These are phyloP conservation scores for Avena atlantica DNA, from an alignment of 176 grass and related monocot genomes.

Conservation along the genomic window DNA sequence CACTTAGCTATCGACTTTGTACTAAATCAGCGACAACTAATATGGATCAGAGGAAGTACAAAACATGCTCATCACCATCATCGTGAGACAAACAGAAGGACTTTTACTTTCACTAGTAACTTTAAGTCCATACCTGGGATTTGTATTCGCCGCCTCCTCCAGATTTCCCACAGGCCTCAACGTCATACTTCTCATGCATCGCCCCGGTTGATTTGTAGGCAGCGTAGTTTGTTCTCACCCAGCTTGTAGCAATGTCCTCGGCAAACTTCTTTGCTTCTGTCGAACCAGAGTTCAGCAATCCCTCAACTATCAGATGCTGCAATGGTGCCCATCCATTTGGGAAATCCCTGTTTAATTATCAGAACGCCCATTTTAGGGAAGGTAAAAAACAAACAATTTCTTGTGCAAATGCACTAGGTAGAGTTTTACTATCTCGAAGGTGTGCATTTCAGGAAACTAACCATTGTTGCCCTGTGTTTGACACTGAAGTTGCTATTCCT, in stretches of 20 bases:
- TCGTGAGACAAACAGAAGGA: background rate
- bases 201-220: conserved; percentile 66
- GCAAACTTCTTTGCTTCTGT: conserved; percentile 65
- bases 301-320: conserved; percentile 87
- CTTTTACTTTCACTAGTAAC: background rate
- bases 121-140: conserved; percentile 68
- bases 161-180: conserved; percentile 66
- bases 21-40: no score
- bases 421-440: conserved; percentile 18
- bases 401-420: background rate
- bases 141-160: conserved; percentile 88
- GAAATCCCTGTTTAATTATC: conserved; percentile 70
- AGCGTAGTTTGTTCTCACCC: conserved; percentile 87
- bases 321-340: conserved; percentile 94
- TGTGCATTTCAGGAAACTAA: conserved; percentile 42
- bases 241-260: conserved; percentile 78
- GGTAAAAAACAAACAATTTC: background rate
- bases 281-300: conserved; percentile 58
- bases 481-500: conserved; percentile 89
- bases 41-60: background rate
- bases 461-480: conserved; percentile 85
- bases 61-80: background rate
- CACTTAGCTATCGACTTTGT: no score
- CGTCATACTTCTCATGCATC: conserved; percentile 95
- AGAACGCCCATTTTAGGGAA: background rate